A percentile compares a stretch with the other conserved stretches of the same genome.
Conservation (phyloP, 1,284 basidiomycete genomes). For the Fistulinella cinereoalba region DNA sequence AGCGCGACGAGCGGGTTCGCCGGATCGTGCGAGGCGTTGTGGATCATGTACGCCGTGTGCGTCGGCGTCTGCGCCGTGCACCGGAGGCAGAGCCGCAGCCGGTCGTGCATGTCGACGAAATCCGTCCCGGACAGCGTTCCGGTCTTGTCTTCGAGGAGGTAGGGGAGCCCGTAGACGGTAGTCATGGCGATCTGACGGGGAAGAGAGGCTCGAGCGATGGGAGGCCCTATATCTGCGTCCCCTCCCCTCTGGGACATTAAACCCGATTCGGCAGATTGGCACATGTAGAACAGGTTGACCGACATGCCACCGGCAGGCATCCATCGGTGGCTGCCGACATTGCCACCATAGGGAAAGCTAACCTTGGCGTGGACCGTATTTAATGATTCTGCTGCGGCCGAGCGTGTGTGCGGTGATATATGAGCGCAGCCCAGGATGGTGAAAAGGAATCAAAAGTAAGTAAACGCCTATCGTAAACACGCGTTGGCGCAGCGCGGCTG, state of each 20-base stretch:
- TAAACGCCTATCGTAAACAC: slow-evolving; percentile 5
- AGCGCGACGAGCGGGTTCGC: slow-evolving; percentile 45
- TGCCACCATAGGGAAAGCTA: slow-evolving; percentile 6
- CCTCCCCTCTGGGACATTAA: slow-evolving; percentile 9
- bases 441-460: slow-evolving; percentile 18
- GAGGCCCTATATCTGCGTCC: slow-evolving; percentile 27
- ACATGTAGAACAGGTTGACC: slow-evolving; percentile 14
- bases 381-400: slow-evolving; percentile 16
- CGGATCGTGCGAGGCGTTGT: slow-evolving; percentile 37
- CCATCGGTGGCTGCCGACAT: slow-evolving; percentile 13
- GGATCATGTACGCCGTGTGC: slow-evolving; percentile 51
- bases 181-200: slow-evolving; percentile 17
- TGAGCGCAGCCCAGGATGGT: slow-evolving; percentile 9
- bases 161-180: slow-evolving; percentile 52
- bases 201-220: neutral
- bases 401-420: slow-evolving; percentile 12
- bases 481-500: neutral
- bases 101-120: slow-evolving; percentile 61
- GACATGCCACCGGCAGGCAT: slow-evolving; percentile 15
- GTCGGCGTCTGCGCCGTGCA: slow-evolving; percentile 43
- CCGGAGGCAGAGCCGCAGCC: slow-evolving; percentile 49
- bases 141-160: slow-evolving; percentile 60
- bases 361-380: slow-evolving; percentile 13
- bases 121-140: slow-evolving; percentile 51
- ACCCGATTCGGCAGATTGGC: slow-evolving; percentile 25